Percentiles rank a stretch among this genome's conserved stretches.
phyloP scores from a whole-genome alignment of 2,329 filamentous ascomycete genomes.

The Pseudogymnoascus destructans region DNA sequence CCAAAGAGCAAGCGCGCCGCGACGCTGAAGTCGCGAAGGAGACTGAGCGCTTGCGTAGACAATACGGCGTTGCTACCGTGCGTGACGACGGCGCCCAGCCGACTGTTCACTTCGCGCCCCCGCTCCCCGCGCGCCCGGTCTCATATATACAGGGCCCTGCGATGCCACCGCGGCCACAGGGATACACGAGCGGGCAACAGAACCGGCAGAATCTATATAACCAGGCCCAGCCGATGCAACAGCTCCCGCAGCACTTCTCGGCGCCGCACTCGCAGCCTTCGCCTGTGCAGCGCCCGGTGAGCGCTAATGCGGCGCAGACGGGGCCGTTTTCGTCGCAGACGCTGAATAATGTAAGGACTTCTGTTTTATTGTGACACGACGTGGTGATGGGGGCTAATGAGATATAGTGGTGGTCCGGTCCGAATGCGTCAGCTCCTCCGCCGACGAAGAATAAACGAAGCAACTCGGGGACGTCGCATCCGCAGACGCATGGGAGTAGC shows the following conservation, averaged over 20 bases:
- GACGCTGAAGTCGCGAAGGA: constrained; percentile 59
- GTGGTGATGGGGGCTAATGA: neutral
- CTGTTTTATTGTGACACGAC: neutral
- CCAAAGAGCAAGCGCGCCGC: constrained; percentile 41
- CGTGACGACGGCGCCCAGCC: constrained; percentile 1
- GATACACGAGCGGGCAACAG: neutral
- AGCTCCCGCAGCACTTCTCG: constrained; percentile 19
- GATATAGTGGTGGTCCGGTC: constrained; percentile 4
- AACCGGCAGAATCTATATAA: neutral
- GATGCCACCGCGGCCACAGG: neutral
- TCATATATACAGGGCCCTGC: neutral
- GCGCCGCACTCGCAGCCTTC: constrained; percentile 21
- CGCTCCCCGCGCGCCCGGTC: constrained; percentile 13
- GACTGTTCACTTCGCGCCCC: constrained; percentile 12
- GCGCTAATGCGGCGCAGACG: constrained; percentile 13
- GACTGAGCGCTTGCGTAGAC: constrained; percentile 61
- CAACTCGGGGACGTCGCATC: neutral
- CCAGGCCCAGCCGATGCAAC: constrained; percentile 7
- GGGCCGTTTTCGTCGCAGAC: constrained; percentile 10
- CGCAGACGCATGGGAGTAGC: neutral
- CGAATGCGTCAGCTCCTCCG: neutral
- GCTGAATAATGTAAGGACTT: constrained; percentile 9
- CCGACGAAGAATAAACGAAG: neutral
- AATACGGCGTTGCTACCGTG: constrained; percentile 41
- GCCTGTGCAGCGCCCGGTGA: constrained; percentile 21